Evolutionary conservation across 768 basidiomycete species (phyloP), one percentile per base, ranked within the genome.

Genomic region (Lentinula detonsa): DNA sequence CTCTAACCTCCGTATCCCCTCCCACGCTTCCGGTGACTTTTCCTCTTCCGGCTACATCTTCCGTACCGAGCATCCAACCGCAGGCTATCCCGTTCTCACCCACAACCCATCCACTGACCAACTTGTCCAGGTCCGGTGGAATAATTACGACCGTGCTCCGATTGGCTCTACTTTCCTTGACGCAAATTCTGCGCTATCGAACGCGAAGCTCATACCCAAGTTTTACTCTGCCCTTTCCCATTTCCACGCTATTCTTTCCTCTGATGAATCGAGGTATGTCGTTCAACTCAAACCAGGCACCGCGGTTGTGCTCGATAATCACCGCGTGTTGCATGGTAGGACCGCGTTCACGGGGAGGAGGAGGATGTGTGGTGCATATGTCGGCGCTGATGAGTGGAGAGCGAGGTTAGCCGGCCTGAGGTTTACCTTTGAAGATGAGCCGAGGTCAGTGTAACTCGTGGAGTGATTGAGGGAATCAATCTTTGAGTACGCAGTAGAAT

Each of bases 281-380:
- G 81, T 93, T 0, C 88, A 95, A 69, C 79, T 99, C n/a, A 75
- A 81, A 50, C 88, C 93, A 0, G 95, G 96, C 0, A 96, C 89
- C 0, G 90, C 89, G 43, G 81, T 97, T 35, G 93, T 94, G 21
- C 79, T 96, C 54, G 89, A 98, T 72, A 98, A 98, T 70, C 90
- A 96, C 73, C 85, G 96, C 21, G 92, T 98, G 11, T 77, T 98
- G 53, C 96, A 98, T 66, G 96, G 96, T 11, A 87, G 96, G n/a
- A 93, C 94, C 0, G 83, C 87, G 1, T 98, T 97, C 69, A 81
- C 84, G 11, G 96, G 96, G 10, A 84, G 85, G 71, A 84, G 96
- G 3, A 83, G 91, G 1, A 93, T 99, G 86, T 98, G 96, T 68
- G 96, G 96, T 2, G 97, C 96, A 0, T 99, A 99, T 70, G 83